These are phyloP conservation scores for Myxozyma melibiosi DNA, from an alignment of 805 yeast species.

Conservation along the genomic window DNA sequence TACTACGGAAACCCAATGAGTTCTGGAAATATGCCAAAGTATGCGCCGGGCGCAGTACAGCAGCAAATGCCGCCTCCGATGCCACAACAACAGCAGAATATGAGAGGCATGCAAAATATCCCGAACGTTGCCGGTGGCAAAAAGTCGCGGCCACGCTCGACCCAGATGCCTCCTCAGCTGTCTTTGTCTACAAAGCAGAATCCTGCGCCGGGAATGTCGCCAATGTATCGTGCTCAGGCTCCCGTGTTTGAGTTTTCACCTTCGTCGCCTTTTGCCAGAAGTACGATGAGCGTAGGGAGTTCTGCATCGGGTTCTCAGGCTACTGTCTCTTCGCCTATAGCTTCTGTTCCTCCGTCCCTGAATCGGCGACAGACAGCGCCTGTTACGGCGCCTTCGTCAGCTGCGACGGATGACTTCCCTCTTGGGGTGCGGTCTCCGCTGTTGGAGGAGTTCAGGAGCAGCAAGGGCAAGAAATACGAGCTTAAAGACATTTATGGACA, in stretches of 20 bases:
- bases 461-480: constrained; percentile 60
- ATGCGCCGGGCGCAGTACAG: not conserved
- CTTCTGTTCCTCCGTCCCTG: not conserved
- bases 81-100: not conserved
- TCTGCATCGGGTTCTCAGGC: not conserved
- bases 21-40: constrained; percentile 1
- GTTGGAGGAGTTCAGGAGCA: constrained; percentile 80
- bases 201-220: not conserved
- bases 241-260: constrained; percentile 10
- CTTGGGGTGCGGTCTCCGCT: constrained; percentile 50
- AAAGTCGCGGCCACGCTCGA: constrained; percentile 15
- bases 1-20: constrained; percentile 9
- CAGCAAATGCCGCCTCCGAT: constrained; percentile 2
- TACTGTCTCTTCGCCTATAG: not conserved
- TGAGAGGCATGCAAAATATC: not conserved
- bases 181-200: not conserved
- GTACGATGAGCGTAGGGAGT: not conserved
- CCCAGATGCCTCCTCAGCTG: constrained; percentile 7
- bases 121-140: constrained; percentile 7
- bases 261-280: constrained; percentile 7
- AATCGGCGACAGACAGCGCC: constrained; percentile 6
- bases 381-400: constrained; percentile 1
- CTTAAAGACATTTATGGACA: constrained; percentile 80
- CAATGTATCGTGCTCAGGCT: constrained; percentile 12
- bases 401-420: constrained; percentile 22